Base-by-base conservation (phyloP, 805 yeast species). In the Pichia insulana region DNA sequence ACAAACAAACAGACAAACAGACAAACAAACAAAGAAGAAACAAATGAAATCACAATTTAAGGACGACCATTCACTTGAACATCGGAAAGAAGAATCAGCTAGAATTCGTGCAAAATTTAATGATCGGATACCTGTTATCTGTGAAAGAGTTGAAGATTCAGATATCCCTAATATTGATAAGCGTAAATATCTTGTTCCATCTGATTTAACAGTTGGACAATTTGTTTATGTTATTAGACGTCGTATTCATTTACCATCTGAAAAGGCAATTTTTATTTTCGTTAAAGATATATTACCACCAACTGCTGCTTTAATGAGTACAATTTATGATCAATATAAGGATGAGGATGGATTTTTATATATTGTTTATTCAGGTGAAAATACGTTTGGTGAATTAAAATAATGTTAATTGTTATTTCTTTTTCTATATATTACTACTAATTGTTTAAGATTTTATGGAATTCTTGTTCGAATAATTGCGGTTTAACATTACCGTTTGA, bases 271-370 rank as follows among this genome's bases (percentile, higher is more conserved):
- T 51, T 92, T 92, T 65, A 88, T 92, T 52, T 92, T 92, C 63
- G 96, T 92, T 50, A 90, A 92, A 60, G 98, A 92, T 62, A 88
- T 92, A 44, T 74, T 92, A 53, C 98, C 98, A 10, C 97, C 97
- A 37, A 92, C 98, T 3, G 97, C 97, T 17, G 95, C 97, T 15
- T 74, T 92, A 52, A 87, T 92, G 92, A 83, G 95, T 55, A 76
- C 92, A 19, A 83, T 92, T 50, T 92, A 92, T 60, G 95, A 89
- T 57, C 97, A 92, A 64, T 96, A 92, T 66, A 88, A 88, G 68
- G 98, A 92, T 61, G 90, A 90, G 59, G 98, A 92, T 62, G 98
- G 98, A 30, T 92, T 92, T 65, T 76, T 92, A 58, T 92, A 92
- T 66, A 90, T 92, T 50, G 77, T 95, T 50, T 90, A 90, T 68